These are phyloP conservation scores for Davidsoniella eucalypti DNA, from an alignment of 2,329 filamentous ascomycete species.

Conservation along the genomic window DNA sequence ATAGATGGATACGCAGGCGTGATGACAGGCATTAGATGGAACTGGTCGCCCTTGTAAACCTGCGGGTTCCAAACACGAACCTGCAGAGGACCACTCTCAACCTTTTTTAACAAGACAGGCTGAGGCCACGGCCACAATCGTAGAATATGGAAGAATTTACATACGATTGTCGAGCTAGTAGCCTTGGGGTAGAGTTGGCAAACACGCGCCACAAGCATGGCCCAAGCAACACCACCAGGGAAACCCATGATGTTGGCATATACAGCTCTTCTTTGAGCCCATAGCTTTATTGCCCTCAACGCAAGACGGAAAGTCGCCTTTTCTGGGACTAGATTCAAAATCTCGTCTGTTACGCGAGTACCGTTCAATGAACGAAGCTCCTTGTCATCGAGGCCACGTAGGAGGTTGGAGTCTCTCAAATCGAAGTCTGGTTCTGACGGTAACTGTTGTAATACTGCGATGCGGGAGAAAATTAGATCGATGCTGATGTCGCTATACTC, in stretches of 20 bases:
- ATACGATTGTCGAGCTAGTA: conserved; percentile 70
- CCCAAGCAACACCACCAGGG: conserved; percentile 93
- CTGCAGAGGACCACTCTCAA: conserved; percentile 65
- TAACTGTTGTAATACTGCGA: conserved; percentile 53
- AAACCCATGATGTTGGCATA: conserved; percentile 96
- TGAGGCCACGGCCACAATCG: conserved; percentile 85
- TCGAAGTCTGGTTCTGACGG: conserved; percentile 50
- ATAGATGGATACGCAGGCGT: conserved; percentile 95
- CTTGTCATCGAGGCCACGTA: conserved; percentile 72
- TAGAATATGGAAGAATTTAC: conserved; percentile 90
- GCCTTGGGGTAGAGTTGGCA: conserved; percentile 94
- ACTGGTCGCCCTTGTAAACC: conserved; percentile 66
- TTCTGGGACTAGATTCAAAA: conserved; percentile 76
- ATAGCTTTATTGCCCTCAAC: conserved; percentile 83
- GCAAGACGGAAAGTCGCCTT: conserved; percentile 79
- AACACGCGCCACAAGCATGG: conserved; percentile 88
- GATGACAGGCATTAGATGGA: conserved; percentile 94
- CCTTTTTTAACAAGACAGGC: conserved; percentile 77
- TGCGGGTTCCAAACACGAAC: conserved; percentile 90
- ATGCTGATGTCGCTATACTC: conserved; percentile 84
- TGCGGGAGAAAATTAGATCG: conserved; percentile 76
- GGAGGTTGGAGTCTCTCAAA: conserved; percentile 65
- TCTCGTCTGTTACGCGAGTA: conserved; percentile 85
- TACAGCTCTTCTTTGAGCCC: conserved; percentile 82
- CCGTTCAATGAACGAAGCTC: conserved; percentile 86